Percentiles rank a stretch among this genome's conserved stretches.
phyloP scores from a whole-genome alignment of 1,284 basidiomycete genomes.

The Singerocomus inundabilis region DNA sequence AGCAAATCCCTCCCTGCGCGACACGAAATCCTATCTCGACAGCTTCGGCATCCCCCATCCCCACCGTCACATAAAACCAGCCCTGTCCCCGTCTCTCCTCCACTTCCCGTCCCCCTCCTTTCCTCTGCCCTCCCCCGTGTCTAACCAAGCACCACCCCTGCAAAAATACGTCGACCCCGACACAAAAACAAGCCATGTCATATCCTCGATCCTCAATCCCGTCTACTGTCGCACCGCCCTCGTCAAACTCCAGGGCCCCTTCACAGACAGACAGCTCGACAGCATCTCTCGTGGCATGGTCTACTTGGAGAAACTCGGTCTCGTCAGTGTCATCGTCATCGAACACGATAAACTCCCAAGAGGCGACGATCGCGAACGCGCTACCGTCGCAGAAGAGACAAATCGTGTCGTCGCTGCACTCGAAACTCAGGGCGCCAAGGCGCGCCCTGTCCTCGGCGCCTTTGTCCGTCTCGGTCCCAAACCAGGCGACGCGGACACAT shows the following conservation, averaged over 20 bases:
- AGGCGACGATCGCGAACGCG: slow-evolving; percentile 66
- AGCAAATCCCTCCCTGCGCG: slow-evolving; percentile 89
- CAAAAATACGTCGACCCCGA: slow-evolving; percentile 26
- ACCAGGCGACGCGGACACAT: slow-evolving; percentile 47
- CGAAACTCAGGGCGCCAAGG: slow-evolving; percentile 80
- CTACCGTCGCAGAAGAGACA: slow-evolving; percentile 66
- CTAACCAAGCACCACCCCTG: slow-evolving; percentile 21
- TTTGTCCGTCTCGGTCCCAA: slow-evolving; percentile 82
- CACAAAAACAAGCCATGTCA: slow-evolving; percentile 47
- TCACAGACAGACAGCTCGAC: slow-evolving; percentile 92
- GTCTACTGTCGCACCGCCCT: slow-evolving; percentile 83
- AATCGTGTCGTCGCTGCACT: slow-evolving; percentile 84
- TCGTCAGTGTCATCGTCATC: slow-evolving; percentile 93
- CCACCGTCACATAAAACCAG: slow-evolving; percentile 25
- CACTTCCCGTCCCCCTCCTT: slow-evolving; percentile 16
- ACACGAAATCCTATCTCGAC: slow-evolving; percentile 87
- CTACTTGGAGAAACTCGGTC: slow-evolving; percentile 92
- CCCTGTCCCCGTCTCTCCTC: slow-evolving; percentile 26
- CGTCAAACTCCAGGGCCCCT: slow-evolving; percentile 97
- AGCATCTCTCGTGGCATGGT: slow-evolving; percentile 93
- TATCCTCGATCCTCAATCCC: slow-evolving; percentile 84
- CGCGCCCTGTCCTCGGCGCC: slow-evolving; percentile 86
- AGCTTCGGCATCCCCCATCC: slow-evolving; percentile 69
- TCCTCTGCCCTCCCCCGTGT: slow-evolving; percentile 10
- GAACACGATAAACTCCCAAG: slow-evolving; percentile 81